Evolutionary conservation across 495 filamentous ascomycete species (phyloP).

Genomic region (Astrothelium macrocarpum): DNA sequence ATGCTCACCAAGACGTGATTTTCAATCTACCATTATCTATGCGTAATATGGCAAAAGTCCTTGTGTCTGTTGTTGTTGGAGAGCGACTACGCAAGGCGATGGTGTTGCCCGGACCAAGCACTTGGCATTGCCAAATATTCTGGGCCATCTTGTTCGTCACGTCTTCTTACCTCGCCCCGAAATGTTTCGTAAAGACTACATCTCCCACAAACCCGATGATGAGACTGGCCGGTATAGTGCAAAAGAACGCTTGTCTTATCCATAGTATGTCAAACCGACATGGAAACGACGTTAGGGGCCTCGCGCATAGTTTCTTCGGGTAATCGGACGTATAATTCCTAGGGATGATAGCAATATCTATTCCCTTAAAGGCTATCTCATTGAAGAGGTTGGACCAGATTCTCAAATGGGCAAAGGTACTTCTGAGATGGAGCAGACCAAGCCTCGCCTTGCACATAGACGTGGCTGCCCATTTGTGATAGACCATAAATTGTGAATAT

Average conservation of each 20-base stretch:
- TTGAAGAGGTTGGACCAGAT: not conserved
- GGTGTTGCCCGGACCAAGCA: not conserved
- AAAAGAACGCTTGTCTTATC: not conserved
- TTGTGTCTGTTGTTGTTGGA: not conserved
- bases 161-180: not conserved
- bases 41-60: not conserved
- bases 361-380: not conserved
- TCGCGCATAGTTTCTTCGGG: not conserved
- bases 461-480: not conserved
- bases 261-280: not conserved
- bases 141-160: not conserved
- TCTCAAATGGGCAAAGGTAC: not conserved
- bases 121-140: not conserved
- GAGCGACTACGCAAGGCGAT: not conserved
- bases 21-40: not conserved
- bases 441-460: not conserved
- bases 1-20: not conserved
- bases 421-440: not conserved
- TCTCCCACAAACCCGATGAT: not conserved
- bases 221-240: not conserved
- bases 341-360: not conserved
- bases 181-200: not conserved
- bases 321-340: not conserved
- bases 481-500: not conserved
- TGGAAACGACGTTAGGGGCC: not conserved